These are phyloP conservation scores for Extremus antarcticus DNA, from an alignment of 495 filamentous ascomycete genomes.

Conservation along the genomic window DNA sequence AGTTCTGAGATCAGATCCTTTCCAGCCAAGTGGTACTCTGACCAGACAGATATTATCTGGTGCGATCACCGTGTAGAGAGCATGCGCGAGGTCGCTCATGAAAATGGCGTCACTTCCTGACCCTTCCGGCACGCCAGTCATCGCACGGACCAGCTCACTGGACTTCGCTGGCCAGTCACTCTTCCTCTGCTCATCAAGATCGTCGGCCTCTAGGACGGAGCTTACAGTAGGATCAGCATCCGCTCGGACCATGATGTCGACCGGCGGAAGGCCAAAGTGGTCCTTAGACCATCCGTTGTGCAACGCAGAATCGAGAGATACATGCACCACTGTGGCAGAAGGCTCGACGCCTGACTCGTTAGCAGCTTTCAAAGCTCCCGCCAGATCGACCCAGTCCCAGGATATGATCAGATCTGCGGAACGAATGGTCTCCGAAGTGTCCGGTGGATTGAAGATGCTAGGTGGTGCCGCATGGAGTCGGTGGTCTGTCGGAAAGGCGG, in stretches of 20 bases:
- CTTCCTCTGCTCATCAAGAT: background rate
- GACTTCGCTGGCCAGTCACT: background rate
- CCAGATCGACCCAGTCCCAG: slow-evolving; percentile 22
- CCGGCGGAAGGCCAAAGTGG: slow-evolving; percentile 18
- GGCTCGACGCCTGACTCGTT: slow-evolving; percentile 8
- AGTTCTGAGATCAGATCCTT: slow-evolving; percentile 10
- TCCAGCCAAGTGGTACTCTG: slow-evolving; percentile 18
- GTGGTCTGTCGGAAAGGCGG: slow-evolving; percentile 16
- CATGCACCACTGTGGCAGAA: slow-evolving; percentile 7
- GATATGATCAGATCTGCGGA: slow-evolving; percentile 22
- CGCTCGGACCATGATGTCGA: slow-evolving; percentile 11
- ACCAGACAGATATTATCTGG: slow-evolving; percentile 19
- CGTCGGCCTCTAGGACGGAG: slow-evolving; percentile 2
- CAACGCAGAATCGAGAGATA: slow-evolving; percentile 15
- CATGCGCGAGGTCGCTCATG: slow-evolving; percentile 10
- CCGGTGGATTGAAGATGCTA: slow-evolving; percentile 9
- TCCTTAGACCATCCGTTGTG: slow-evolving; percentile 26
- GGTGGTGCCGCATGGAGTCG: slow-evolving; percentile 7
- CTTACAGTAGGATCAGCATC: slow-evolving; percentile 14
- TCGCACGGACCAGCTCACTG: background rate
- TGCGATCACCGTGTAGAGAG: slow-evolving; percentile 9
- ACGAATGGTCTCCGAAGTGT: slow-evolving; percentile 10
- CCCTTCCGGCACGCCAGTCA: background rate
- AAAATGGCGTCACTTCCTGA: slow-evolving; percentile 1
- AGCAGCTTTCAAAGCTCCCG: slow-evolving; percentile 14